These are phyloP conservation scores for Mycena metata DNA, from an alignment of 768 basidiomycete species.

Conservation along the genomic window DNA sequence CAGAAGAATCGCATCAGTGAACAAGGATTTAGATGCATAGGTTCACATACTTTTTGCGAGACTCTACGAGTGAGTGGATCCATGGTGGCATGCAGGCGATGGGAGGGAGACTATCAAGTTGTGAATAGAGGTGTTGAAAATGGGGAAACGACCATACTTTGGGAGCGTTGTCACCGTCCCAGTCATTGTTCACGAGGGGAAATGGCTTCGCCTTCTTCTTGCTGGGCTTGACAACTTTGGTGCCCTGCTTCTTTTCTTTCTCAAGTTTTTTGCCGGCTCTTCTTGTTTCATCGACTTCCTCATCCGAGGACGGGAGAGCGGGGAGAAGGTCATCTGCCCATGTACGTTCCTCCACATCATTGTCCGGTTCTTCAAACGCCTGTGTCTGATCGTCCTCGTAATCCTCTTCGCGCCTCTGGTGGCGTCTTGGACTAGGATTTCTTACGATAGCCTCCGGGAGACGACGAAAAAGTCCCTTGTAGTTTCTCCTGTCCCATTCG, in stretches of 20 bases:
- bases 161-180: background rate
- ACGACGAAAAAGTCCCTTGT: slow-evolving; percentile 63
- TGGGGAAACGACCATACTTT: slow-evolving; percentile 5
- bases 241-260: slow-evolving; percentile 11
- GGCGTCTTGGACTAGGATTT: slow-evolving; percentile 53
- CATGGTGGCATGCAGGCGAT: background rate
- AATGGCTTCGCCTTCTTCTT: slow-evolving; percentile 23
- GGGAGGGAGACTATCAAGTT: slow-evolving; percentile 20
- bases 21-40: background rate
- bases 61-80: background rate
- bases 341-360: slow-evolving; percentile 13
- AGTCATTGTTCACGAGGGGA: slow-evolving; percentile 18
- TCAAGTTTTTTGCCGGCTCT: background rate
- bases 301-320: slow-evolving; percentile 27
- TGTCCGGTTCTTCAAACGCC: slow-evolving; percentile 33
- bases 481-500: slow-evolving; percentile 64
- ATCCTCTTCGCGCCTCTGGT: slow-evolving; percentile 49
- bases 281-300: slow-evolving; percentile 12
- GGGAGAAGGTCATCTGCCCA: background rate
- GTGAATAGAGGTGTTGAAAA: background rate
- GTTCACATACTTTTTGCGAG: slow-evolving; percentile 14
- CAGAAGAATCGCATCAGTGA: background rate
- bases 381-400: slow-evolving; percentile 45
- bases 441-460: slow-evolving; percentile 81
- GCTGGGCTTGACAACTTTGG: background rate